Conservation (phyloP, 495 filamentous ascomycete genomes). For the Hypoxylon cercidicola region DNA sequence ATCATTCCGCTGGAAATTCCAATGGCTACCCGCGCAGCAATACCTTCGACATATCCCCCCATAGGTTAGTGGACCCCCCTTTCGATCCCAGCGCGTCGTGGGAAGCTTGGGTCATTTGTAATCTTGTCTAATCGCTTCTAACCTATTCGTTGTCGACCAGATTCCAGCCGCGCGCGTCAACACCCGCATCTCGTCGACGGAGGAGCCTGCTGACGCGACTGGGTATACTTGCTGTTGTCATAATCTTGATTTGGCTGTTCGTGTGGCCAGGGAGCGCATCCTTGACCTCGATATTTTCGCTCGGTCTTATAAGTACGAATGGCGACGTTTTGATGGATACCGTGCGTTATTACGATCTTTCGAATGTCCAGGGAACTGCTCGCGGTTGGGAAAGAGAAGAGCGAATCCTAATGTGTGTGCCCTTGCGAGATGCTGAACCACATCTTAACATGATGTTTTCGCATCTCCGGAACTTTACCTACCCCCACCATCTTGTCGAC, state of each 20-base stretch:
- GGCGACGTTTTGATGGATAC: slow-evolving; percentile 88
- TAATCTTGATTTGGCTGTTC: slow-evolving; percentile 69
- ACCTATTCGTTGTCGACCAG: slow-evolving; percentile 54
- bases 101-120: background rate
- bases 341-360: slow-evolving; percentile 95
- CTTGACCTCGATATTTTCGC: slow-evolving; percentile 74
- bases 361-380: slow-evolving; percentile 86
- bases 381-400: slow-evolving; percentile 96
- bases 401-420: slow-evolving; percentile 93
- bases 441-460: slow-evolving; percentile 99
- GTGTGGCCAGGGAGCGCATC: slow-evolving; percentile 72
- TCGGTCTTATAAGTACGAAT: slow-evolving; percentile 73
- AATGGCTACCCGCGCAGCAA: slow-evolving; percentile 79
- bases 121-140: slow-evolving; percentile 14
- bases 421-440: slow-evolving; percentile 89
- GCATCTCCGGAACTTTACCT: slow-evolving; percentile 95
- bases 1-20: slow-evolving; percentile 72
- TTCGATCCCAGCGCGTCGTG: slow-evolving; percentile 18
- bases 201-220: slow-evolving; percentile 78
- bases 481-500: slow-evolving; percentile 96
- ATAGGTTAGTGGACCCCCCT: slow-evolving; percentile 70
- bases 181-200: slow-evolving; percentile 77
- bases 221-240: slow-evolving; percentile 57
- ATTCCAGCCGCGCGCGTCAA: slow-evolving; percentile 84
- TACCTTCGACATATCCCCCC: slow-evolving; percentile 88